A percentile compares a stretch with the other conserved stretches of the same genome.
Evolutionary conservation across 805 yeast genomes (phyloP).

Genomic region (Hanseniaspora clermontiae): DNA sequence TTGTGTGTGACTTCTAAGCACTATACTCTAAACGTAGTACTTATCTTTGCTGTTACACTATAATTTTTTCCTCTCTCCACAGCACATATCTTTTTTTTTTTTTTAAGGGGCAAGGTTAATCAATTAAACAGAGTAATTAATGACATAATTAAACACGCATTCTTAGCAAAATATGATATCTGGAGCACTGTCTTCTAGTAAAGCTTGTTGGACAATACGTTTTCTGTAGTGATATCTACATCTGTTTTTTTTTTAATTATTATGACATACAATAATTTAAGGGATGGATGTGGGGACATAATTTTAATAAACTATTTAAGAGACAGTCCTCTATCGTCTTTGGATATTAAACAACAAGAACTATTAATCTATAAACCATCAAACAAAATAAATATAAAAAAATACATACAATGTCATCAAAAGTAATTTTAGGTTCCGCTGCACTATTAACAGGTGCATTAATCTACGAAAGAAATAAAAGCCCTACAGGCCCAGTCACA

Average conservation of each 20-base stretch:
- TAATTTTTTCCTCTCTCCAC: not conserved
- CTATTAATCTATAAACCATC: not conserved
- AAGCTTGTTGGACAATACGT: no score
- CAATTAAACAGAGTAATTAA: not conserved
- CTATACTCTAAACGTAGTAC: no score
- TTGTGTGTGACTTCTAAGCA: no score
- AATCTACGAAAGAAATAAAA: constrained; percentile 20
- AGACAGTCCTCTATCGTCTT: no score
- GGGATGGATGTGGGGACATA: no score
- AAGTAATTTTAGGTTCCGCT: constrained; percentile 21
- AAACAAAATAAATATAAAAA: not conserved
- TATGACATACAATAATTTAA: no score
- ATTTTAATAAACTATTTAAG: no score
- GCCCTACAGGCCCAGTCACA: constrained; percentile 13
- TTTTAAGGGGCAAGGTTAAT: not conserved
- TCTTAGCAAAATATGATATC: not conserved
- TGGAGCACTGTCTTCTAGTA: not conserved
- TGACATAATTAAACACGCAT: not conserved
- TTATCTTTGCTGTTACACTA: not conserved
- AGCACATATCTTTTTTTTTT: not conserved
- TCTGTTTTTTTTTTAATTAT: no score
- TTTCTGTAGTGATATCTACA: no score
- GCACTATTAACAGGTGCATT: constrained; percentile 23
- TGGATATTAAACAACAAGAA: not conserved
- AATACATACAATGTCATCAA: constrained; percentile 17